Evolutionary conservation across 177 flowering plant species (phyloP).

Genomic region (Vitis hybrid): DNA sequence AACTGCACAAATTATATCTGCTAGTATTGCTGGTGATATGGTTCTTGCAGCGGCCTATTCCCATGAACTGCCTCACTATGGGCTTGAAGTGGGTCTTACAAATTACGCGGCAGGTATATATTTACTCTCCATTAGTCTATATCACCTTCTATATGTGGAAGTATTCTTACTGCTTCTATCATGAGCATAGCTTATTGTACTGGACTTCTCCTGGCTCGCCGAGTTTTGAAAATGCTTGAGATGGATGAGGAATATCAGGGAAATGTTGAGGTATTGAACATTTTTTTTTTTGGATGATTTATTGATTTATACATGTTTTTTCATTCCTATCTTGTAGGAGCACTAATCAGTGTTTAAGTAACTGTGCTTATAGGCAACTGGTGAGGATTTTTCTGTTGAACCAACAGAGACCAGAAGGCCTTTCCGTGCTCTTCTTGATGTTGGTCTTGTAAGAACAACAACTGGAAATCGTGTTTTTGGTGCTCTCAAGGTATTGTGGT

Average conservation of each 20-base stretch:
- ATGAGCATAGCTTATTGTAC: constrained; percentile 74
- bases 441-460: constrained; percentile 86
- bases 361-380: constrained; percentile 58
- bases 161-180: too few species aligned
- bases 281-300: too few species aligned
- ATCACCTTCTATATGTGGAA: too few species aligned
- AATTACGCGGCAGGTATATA: constrained; percentile 90
- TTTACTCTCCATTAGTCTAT: too few species aligned
- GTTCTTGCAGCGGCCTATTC: constrained; percentile 83
- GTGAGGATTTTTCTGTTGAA: constrained; percentile 94
- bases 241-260: constrained; percentile 90
- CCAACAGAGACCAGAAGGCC: constrained; percentile 88
- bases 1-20: constrained; percentile 70
- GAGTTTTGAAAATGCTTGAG: constrained; percentile 79
- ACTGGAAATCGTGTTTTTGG: constrained; percentile 98
- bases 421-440: constrained; percentile 96
- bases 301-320: too few species aligned
- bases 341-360: too few species aligned
- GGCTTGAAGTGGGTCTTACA: constrained; percentile 93
- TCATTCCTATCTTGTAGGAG: too few species aligned
- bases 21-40: constrained; percentile 85
- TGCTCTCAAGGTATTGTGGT: constrained; percentile 79
- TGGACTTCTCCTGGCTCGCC: constrained; percentile 89
- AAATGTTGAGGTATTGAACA: constrained; percentile 70
- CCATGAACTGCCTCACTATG: constrained; percentile 84